phyloP scores from a whole-genome alignment of 2,329 filamentous ascomycete species.

The Colletotrichum sp. region DNA sequence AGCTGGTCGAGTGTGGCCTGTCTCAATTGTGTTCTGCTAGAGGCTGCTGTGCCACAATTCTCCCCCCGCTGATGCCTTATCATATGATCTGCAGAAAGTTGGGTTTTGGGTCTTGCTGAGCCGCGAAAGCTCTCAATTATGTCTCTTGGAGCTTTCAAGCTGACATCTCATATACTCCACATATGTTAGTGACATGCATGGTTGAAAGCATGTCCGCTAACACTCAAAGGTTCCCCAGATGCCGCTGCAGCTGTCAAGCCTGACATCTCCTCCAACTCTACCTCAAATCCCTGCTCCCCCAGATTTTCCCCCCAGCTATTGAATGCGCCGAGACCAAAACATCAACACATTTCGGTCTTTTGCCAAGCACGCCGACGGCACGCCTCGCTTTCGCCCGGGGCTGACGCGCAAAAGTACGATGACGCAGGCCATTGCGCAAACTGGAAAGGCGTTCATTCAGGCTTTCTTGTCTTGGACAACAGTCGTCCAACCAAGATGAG shows the following conservation, averaged over 20 bases:
- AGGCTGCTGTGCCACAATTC: background rate
- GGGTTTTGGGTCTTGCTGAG: background rate
- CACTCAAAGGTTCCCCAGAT: background rate
- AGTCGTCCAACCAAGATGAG: background rate
- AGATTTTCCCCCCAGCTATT: background rate
- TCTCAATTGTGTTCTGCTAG: background rate
- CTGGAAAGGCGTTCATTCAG: background rate
- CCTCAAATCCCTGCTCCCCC: background rate
- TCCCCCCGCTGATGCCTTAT: background rate
- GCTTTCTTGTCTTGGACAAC: background rate
- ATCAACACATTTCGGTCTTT: background rate
- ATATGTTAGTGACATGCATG: background rate
- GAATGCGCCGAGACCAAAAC: background rate
- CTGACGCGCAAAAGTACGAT: constrained; percentile 10
- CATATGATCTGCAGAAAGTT: background rate
- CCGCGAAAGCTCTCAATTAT: background rate
- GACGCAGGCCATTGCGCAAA: constrained; percentile 5
- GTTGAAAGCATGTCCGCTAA: background rate
- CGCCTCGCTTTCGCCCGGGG: constrained; percentile 14
- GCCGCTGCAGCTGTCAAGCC: background rate
- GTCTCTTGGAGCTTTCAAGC: background rate
- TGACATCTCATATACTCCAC: background rate
- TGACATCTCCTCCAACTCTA: background rate
- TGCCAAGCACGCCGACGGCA: constrained; percentile 9
- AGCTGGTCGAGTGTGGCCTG: background rate